A percentile compares a stretch with the other conserved stretches of the same genome.
These are phyloP conservation scores for Bolboschoenoplectus hybrid DNA, from an alignment of 202 grass and related monocot species.

Conservation along the genomic window DNA sequence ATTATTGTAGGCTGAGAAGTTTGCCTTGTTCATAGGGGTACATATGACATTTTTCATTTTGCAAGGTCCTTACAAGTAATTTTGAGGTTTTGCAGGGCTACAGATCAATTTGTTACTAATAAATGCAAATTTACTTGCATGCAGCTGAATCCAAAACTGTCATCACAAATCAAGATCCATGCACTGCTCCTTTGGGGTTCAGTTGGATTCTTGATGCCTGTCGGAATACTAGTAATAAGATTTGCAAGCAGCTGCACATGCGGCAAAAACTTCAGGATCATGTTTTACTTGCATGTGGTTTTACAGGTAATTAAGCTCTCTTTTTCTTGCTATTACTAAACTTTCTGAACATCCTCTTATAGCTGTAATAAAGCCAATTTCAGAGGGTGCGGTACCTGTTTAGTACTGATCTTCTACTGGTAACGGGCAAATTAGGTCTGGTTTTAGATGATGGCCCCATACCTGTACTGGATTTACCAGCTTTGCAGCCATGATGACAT, in stretches of 20 bases:
- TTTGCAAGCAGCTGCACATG: conserved; percentile 52
- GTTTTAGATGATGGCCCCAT: neutral
- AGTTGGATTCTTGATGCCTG: conserved; percentile 78
- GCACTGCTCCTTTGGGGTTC: conserved; percentile 89
- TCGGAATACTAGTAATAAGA: conserved; percentile 76
- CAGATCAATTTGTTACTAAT: conserved; percentile 8
- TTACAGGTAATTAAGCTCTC: conserved; percentile 53
- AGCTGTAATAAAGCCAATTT: conserved; percentile 1
- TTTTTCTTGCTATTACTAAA: conserved; percentile 4
- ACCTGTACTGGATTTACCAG: neutral
- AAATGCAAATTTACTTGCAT: conserved; percentile 4
- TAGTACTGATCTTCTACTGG: neutral
- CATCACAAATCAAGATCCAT: conserved; percentile 75
- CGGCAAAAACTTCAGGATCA: conserved; percentile 48
- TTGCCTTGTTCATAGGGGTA: conserved; percentile 3
- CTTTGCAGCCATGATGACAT: neutral
- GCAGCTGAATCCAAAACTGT: conserved; percentile 72
- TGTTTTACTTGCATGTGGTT: conserved; percentile 83
- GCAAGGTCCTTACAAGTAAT: neutral
- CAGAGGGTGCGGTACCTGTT: neutral
- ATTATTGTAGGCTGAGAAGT: neutral
- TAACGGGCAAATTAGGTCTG: neutral
- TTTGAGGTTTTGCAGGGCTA: neutral
- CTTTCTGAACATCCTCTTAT: neutral
- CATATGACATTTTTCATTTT: conserved; percentile 12